Evolutionary conservation across 2,329 filamentous ascomycete species (phyloP), one percentile per base, ranked within the genome.

Genomic region (Hymenoscyphus fructigenus): DNA sequence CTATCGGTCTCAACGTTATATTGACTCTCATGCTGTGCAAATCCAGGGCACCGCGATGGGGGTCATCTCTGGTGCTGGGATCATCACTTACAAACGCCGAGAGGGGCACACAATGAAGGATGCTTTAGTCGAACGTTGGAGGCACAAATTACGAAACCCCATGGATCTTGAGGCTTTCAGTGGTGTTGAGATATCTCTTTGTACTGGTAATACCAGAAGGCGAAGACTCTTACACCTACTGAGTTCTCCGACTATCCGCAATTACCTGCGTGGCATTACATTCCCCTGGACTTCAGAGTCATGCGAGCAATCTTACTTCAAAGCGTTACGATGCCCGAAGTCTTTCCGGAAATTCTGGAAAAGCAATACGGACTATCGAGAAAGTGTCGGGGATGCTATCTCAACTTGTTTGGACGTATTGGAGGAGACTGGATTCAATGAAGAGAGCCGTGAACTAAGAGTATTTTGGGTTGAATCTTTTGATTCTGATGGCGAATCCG

Each of bases 381-480:
- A 29, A 5, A 68, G 60, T 41, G 60, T 66, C 50, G 64, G 66
- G 23, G 56, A 66, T 28, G 64, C 66, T 12, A 68, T 69, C 28
- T 62, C 66, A 0, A 62, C 32, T 10, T 69, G 64, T 12, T 47
- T 69, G 7, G 64, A 67, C 34, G 44, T 56, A 3, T 26, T 66
- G 53, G 59, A 68, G 28, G 60, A 65, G 6, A 64, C 67, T 1
- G 63, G 67, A 0, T 62, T 67, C 23, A 60, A 66, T 55, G 38
- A 60, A 20, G 61, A 69, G 58, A 69, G 36, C 55, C 55, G 63
- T 3, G 63, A 69, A 38, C 60, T 67, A 10, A 58, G 55, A 29
- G 68, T 55, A 2, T 56, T 68, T 3, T 69, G 67, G 63, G 59
- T 67, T 5, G 66, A 67, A 32, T 56, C 62, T 17, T 68, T 68